These are phyloP conservation scores for Phytophthora hybrid DNA, from an alignment of 352 stramenopile genomes.

Conservation along the genomic window DNA sequence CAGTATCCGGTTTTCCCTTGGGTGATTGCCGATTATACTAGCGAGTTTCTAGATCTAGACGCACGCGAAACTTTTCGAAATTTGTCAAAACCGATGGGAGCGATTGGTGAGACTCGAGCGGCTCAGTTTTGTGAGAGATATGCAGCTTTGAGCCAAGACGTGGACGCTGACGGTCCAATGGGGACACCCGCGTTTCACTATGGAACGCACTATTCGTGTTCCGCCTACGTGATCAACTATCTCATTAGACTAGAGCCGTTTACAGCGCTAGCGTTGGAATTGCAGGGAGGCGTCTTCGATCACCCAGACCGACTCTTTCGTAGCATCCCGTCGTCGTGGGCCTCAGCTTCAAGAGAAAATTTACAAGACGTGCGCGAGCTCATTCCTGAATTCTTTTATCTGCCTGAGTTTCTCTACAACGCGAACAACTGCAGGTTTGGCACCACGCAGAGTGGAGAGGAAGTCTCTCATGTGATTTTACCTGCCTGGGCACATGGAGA, in stretches of 20 bases:
- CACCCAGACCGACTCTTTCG: constrained; percentile 97
- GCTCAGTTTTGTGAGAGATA: constrained; percentile 90
- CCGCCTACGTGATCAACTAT: constrained; percentile 97
- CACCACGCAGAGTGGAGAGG: constrained; percentile 82
- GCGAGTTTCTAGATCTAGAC: constrained; percentile 87
- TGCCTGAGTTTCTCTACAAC: constrained; percentile 86
- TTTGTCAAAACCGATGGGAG: constrained; percentile 95
- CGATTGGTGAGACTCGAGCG: constrained; percentile 84
- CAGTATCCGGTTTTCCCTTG: constrained; percentile 99
- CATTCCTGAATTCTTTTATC: constrained; percentile 84
- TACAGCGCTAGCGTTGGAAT: constrained; percentile 66
- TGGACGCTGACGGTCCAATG: constrained; percentile 40
- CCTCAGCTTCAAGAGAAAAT: constrained; percentile 94
- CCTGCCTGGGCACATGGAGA: constrained; percentile 95
- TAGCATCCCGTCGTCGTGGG: constrained; percentile 95
- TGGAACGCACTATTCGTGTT: constrained; percentile 97
- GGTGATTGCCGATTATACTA: constrained; percentile 94
- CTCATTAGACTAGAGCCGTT: constrained; percentile 95
- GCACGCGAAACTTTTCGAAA: constrained; percentile 88
- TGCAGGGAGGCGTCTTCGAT: constrained; percentile 90
- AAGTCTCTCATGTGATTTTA: constrained; percentile 93
- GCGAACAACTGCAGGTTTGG: constrained; percentile 76
- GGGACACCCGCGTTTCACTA: constrained; percentile 96
- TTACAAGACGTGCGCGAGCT: constrained; percentile 87
- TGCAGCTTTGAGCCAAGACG: constrained; percentile 65